These are phyloP conservation scores for Neopestalotiopsis rosae DNA, from an alignment of 2,329 filamentous ascomycete species.

Conservation along the genomic window DNA sequence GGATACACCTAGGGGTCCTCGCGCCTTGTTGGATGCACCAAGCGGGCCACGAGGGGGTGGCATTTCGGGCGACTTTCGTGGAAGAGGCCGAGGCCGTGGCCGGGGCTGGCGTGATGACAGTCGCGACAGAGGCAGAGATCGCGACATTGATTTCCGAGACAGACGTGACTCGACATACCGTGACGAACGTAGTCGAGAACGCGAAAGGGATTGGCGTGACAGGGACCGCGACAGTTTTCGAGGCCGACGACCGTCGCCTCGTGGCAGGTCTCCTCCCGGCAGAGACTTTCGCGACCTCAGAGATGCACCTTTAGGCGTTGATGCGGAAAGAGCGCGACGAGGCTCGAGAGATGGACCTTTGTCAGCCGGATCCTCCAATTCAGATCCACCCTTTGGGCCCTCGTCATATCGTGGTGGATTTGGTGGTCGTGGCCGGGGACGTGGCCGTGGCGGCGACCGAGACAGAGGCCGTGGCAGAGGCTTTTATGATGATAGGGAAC, in stretches of 20 bases:
- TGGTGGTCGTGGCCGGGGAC: constrained; percentile 59
- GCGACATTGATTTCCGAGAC: constrained; percentile 65
- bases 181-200: constrained; percentile 65
- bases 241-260: constrained; percentile 65
- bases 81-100: constrained; percentile 59
- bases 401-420: constrained; percentile 61
- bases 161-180: constrained; percentile 57
- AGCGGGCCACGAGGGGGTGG: constrained; percentile 71
- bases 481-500: constrained; percentile 69
- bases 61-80: constrained; percentile 69
- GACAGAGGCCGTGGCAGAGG: constrained; percentile 54
- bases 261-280: constrained; percentile 65
- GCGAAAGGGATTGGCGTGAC: constrained; percentile 57
- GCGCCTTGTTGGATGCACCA: constrained; percentile 75
- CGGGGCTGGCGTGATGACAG: constrained; percentile 67
- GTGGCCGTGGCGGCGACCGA: constrained; percentile 55
- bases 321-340: constrained; percentile 70
- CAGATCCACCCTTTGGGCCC: constrained; percentile 66
- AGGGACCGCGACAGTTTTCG: constrained; percentile 61
- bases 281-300: constrained; percentile 67
- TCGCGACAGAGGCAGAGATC: constrained; percentile 63
- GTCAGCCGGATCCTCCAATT: constrained; percentile 73
- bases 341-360: constrained; percentile 76
- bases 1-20: constrained; percentile 82
- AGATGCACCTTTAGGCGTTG: constrained; percentile 65